Evolutionary conservation across 1,139 yeast genomes (phyloP).

Genomic region (Protomyces gravidus): DNA sequence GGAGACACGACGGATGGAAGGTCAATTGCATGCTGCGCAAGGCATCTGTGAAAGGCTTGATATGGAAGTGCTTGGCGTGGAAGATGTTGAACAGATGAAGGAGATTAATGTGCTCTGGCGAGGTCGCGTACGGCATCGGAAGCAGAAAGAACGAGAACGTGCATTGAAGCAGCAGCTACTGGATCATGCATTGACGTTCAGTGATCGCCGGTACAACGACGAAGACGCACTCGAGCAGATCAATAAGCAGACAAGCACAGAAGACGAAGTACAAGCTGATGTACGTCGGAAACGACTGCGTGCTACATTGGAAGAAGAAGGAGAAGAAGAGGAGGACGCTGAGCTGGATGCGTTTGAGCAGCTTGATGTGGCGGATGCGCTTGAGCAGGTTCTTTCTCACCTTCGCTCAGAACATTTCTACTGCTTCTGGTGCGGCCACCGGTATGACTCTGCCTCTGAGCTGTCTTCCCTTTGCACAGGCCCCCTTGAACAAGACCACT

Average conservation of each 20-base stretch:
- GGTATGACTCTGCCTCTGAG: constrained; percentile 43
- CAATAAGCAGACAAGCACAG: background rate
- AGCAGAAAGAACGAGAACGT: constrained; percentile 28
- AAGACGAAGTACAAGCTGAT: background rate
- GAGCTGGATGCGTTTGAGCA: constrained; percentile 41
- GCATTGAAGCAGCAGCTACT: constrained; percentile 26
- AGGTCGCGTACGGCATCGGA: constrained; percentile 33
- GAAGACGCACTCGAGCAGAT: background rate
- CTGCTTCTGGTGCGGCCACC: constrained; percentile 51
- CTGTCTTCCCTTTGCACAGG: constrained; percentile 50
- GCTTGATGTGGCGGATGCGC: constrained; percentile 35
- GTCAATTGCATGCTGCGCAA: constrained; percentile 34
- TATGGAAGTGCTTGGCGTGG: constrained; percentile 13
- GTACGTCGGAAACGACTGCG: background rate
- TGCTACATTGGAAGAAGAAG: constrained; percentile 30
- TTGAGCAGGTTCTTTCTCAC: constrained; percentile 40
- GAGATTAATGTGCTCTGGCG: constrained; percentile 37
- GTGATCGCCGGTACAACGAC: constrained; percentile 6
- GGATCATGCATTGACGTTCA: constrained; percentile 12
- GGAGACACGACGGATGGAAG: constrained; percentile 31
- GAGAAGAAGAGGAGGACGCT: constrained; percentile 36
- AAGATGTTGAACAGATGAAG: constrained; percentile 10
- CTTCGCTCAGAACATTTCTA: constrained; percentile 44
- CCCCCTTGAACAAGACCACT: constrained; percentile 44
- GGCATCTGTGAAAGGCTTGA: constrained; percentile 34